phyloP scores from a whole-genome alignment of 345 rosid species.

The Toxicodendron radicans region DNA sequence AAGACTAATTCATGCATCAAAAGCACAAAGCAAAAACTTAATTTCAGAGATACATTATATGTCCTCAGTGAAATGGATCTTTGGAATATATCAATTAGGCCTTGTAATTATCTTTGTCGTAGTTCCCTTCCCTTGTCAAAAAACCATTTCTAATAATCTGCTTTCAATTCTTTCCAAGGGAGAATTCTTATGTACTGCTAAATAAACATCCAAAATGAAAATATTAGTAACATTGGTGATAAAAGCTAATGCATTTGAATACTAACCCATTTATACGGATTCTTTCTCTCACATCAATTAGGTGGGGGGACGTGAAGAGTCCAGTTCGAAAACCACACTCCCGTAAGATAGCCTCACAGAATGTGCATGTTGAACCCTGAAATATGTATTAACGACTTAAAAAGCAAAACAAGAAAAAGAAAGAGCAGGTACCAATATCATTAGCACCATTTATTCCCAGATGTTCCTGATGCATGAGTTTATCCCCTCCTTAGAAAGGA shows the following conservation, averaged over 20 bases:
- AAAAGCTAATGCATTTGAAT: constrained; percentile 12
- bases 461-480: background rate
- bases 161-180: no score
- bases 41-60: background rate
- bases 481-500: no score
- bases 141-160: background rate
- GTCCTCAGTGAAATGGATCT: background rate
- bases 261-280: constrained; percentile 79
- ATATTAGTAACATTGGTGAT: background rate
- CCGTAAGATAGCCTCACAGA: constrained; percentile 80
- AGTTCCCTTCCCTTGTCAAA: no score
- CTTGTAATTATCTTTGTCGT: background rate
- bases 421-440: background rate
- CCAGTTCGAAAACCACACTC: constrained; percentile 82
- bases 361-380: constrained; percentile 94
- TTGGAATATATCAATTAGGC: background rate
- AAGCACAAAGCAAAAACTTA: background rate
- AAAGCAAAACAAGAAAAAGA: background rate
- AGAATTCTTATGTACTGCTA: background rate
- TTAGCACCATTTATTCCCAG: background rate
- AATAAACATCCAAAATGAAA: background rate
- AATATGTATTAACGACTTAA: constrained; percentile 16
- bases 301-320: constrained; percentile 87
- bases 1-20: background rate
- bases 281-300: constrained; percentile 93